Conservation (phyloP, 2,329 filamentous ascomycete genomes). For the Apiospora hydei region DNA sequence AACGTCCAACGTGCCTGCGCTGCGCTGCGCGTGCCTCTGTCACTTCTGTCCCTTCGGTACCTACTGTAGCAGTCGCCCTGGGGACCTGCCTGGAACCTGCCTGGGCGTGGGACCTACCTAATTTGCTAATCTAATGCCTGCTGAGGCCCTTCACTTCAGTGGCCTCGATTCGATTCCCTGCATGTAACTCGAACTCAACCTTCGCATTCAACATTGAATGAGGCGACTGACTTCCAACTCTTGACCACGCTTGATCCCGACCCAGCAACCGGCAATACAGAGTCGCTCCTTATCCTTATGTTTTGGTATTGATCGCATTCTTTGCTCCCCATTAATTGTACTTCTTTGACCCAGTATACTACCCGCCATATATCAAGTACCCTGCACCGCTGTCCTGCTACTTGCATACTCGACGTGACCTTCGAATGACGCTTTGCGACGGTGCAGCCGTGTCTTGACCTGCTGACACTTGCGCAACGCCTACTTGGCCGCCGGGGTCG, state of each 20-base stretch:
- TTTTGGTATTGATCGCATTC: conserved; percentile 5
- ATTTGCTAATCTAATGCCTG: not conserved
- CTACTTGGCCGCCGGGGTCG: conserved; percentile 17
- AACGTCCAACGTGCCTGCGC: not conserved
- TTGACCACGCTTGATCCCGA: not conserved
- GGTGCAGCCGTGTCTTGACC: conserved; percentile 14
- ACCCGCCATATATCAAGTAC: not conserved
- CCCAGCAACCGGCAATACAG: not conserved
- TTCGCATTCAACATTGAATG: not conserved
- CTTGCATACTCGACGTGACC: not conserved
- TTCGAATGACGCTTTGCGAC: conserved; percentile 21
- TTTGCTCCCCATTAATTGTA: not conserved
- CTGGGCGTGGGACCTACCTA: not conserved
- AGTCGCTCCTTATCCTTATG: conserved; percentile 15
- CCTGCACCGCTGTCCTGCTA: not conserved
- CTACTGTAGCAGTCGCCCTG: not conserved
- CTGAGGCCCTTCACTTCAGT: not conserved
- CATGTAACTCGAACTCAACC: not conserved
- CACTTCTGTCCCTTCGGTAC: not conserved
- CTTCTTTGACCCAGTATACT: conserved; percentile 16
- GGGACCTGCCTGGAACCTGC: not conserved
- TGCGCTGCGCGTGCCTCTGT: not conserved
- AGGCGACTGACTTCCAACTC: not conserved
- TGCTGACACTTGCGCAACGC: conserved; percentile 19
- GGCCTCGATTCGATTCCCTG: not conserved